Conservation (phyloP, 2,329 filamentous ascomycete genomes). For the Nemania abortiva region DNA sequence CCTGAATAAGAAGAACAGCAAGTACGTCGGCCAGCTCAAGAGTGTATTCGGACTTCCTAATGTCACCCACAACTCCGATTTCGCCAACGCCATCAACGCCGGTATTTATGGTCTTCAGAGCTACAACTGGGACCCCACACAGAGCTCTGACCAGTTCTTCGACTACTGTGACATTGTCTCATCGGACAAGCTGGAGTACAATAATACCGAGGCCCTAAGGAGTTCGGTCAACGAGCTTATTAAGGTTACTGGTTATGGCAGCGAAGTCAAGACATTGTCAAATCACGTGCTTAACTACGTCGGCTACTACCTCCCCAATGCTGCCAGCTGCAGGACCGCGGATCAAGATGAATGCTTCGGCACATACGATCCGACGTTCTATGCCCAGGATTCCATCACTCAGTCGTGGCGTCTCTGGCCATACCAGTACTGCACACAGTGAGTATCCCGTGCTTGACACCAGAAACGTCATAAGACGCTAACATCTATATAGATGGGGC, state of each 20-base stretch:
- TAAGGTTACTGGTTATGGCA: slow-evolving; percentile 55
- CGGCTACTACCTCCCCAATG: slow-evolving; percentile 55
- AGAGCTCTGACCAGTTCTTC: slow-evolving; percentile 58
- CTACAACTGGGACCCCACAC: slow-evolving; percentile 66
- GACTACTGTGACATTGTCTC: slow-evolving; percentile 63
- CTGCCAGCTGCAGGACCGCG: slow-evolving; percentile 39
- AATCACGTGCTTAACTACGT: slow-evolving; percentile 65
- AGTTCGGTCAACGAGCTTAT: slow-evolving; percentile 57
- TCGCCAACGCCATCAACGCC: slow-evolving; percentile 57
- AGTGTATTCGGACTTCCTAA: slow-evolving; percentile 60
- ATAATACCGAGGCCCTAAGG: slow-evolving; percentile 54
- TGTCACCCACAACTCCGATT: slow-evolving; percentile 61
- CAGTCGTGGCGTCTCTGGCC: slow-evolving; percentile 62
- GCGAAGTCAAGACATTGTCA: slow-evolving; percentile 54
- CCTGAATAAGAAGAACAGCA: slow-evolving; percentile 53
- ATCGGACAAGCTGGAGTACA: slow-evolving; percentile 57
- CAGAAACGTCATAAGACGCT: slow-evolving; percentile 2
- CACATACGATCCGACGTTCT: slow-evolving; percentile 53
- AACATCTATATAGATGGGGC: slow-evolving; percentile 70
- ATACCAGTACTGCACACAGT: slow-evolving; percentile 69
- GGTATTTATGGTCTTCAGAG: slow-evolving; percentile 61
- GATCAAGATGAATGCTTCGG: slow-evolving; percentile 56
- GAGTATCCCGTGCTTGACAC: slow-evolving; percentile 42
- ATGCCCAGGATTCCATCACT: slow-evolving; percentile 52
- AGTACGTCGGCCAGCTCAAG: slow-evolving; percentile 60